Conservation (phyloP, 1,284 basidiomycete species). For the Lentinus polychrous region DNA sequence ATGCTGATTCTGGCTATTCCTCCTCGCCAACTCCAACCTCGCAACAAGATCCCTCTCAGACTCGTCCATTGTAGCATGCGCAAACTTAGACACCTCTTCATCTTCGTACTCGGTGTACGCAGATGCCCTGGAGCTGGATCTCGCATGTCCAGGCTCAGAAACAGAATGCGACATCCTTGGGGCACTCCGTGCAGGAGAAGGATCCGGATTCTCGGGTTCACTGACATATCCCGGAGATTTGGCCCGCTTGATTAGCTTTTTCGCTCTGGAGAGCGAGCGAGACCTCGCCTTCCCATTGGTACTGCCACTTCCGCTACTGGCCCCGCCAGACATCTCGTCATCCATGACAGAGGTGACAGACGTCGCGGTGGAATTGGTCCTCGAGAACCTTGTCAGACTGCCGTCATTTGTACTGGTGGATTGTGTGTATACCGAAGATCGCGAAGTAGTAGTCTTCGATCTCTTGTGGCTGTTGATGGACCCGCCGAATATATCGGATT, state of each 20-base stretch:
- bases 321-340: slow-evolving; percentile 39
- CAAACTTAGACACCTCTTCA: slow-evolving; percentile 21
- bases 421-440: slow-evolving; percentile 62
- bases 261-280: slow-evolving; percentile 24
- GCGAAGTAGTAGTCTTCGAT: slow-evolving; percentile 56
- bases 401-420: slow-evolving; percentile 57
- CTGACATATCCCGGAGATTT: slow-evolving; percentile 45
- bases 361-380: slow-evolving; percentile 59
- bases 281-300: slow-evolving; percentile 34
- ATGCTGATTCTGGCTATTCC: slow-evolving; percentile 74
- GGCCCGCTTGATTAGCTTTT: slow-evolving; percentile 48
- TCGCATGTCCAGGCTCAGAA: slow-evolving; percentile 19
- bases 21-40: slow-evolving; percentile 70
- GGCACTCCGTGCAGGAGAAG: slow-evolving; percentile 14
- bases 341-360: slow-evolving; percentile 51
- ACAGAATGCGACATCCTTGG: slow-evolving; percentile 34
- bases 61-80: slow-evolving; percentile 34
- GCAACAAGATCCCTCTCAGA: slow-evolving; percentile 70
- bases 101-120: slow-evolving; percentile 38
- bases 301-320: slow-evolving; percentile 9
- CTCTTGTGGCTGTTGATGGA: slow-evolving; percentile 59
- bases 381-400: slow-evolving; percentile 62
- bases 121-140: background rate
- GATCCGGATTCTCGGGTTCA: slow-evolving; percentile 31
- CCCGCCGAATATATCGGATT: slow-evolving; percentile 64